Evolutionary conservation across 345 rosid species (phyloP).

Genomic region (Hibiscus trionum): DNA sequence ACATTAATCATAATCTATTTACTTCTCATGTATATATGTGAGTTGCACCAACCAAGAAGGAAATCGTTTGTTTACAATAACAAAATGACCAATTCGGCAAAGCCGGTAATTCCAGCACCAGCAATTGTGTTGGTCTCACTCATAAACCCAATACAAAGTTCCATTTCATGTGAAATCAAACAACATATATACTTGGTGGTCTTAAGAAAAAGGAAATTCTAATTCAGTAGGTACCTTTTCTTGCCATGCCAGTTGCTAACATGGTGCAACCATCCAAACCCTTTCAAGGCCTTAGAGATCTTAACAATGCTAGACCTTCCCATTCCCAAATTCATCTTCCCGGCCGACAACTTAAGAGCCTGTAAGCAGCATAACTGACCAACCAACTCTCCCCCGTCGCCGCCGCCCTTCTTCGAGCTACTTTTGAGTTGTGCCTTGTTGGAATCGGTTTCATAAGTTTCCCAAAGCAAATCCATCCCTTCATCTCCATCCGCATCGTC

Average conservation of each 20-base stretch:
- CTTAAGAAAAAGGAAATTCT: not conserved
- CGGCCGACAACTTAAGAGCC: constrained; percentile 77
- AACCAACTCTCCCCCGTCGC: constrained; percentile 28
- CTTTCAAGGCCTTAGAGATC: constrained; percentile 65
- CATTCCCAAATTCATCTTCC: constrained; percentile 87
- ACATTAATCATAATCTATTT: too few relatives aligned
- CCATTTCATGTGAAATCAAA: constrained; percentile 1
- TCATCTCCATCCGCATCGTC: constrained; percentile 38
- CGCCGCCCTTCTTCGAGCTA: constrained; percentile 21
- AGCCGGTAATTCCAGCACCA: too few relatives aligned
- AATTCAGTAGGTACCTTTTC: constrained; percentile 26
- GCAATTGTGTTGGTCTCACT: too few relatives aligned
- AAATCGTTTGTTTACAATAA: too few relatives aligned
- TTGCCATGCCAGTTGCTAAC: constrained; percentile 40
- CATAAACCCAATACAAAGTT: not conserved
- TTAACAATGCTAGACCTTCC: constrained; percentile 67
- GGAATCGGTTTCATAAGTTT: constrained; percentile 58
- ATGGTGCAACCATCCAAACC: constrained; percentile 66
- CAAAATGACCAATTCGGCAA: too few relatives aligned
- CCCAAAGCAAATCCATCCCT: constrained; percentile 96
- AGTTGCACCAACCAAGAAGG: too few relatives aligned
- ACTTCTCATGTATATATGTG: too few relatives aligned
- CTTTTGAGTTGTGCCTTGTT: constrained; percentile 18
- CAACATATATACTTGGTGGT: constrained; percentile 22
- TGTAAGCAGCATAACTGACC: constrained; percentile 76